Percentiles rank a stretch among this genome's conserved stretches.
These are phyloP conservation scores for Gonapodya prolifera DNA, from an alignment of 192 early-diverging fungal species.

Conservation along the genomic window DNA sequence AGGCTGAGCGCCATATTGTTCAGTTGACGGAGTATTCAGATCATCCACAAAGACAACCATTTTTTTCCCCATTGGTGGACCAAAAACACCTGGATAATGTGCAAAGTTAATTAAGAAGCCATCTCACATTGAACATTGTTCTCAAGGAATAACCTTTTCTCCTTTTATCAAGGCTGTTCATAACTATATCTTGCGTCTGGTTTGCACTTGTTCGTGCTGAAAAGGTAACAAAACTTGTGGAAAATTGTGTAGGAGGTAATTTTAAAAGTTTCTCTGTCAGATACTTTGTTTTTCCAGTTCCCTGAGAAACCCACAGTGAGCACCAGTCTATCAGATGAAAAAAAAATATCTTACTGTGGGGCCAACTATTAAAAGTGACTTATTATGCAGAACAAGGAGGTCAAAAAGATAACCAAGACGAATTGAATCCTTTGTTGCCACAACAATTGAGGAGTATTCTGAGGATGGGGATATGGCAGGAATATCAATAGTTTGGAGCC, in stretches of 20 bases:
- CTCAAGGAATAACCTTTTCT: no score
- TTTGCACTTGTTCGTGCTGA: constrained; percentile 47
- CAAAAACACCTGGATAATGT: no score
- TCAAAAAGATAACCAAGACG: constrained; percentile 34
- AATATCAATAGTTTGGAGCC: constrained; percentile 29
- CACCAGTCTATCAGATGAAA: background rate
- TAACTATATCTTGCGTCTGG: constrained; percentile 48
- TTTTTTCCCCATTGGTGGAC: constrained; percentile 38
- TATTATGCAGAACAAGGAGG: constrained; percentile 29
- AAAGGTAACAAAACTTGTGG: constrained; percentile 39
- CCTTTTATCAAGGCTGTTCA: constrained; percentile 43
- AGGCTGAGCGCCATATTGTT: constrained; percentile 44
- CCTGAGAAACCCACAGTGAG: constrained; percentile 5
- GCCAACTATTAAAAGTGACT: constrained; percentile 41
- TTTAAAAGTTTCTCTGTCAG: constrained; percentile 33
- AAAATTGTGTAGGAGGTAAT: constrained; percentile 27
- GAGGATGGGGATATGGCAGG: constrained; percentile 34
- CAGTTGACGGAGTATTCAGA: constrained; percentile 46
- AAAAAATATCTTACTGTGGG: constrained; percentile 19
- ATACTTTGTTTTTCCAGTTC: constrained; percentile 48
- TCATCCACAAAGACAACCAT: constrained; percentile 45
- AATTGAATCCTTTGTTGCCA: constrained; percentile 41
- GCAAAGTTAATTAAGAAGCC: no score
- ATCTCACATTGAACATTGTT: no score
- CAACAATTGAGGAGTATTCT: constrained; percentile 42